Evolutionary conservation across 805 yeast species (phyloP).

Genomic region (Lipomyces yamadae): DNA sequence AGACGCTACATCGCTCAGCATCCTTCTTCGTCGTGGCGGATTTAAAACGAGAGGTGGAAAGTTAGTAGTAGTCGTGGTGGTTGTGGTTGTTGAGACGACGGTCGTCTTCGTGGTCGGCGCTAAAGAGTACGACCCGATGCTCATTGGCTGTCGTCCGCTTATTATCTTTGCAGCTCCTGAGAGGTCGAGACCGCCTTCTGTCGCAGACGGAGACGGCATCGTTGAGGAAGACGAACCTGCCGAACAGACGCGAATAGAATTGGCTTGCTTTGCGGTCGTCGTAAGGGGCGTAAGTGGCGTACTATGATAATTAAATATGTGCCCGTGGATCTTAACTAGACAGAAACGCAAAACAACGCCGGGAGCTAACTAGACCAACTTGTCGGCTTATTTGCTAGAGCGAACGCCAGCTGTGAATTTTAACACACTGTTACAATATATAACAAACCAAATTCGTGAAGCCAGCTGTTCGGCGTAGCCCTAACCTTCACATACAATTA

Average conservation of each 20-base stretch:
- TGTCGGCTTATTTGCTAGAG: neutral
- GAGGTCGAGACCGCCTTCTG: neutral
- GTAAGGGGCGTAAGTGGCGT: neutral
- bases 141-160: conserved; percentile 1
- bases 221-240: neutral
- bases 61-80: conserved; percentile 37
- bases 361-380: neutral
- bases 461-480: neutral
- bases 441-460: neutral
- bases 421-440: neutral
- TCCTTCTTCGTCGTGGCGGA: conserved; percentile 15
- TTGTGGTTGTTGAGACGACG: conserved; percentile 37
- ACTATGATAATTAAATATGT: neutral
- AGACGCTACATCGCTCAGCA: neutral
- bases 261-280: neutral
- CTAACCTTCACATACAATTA: neutral
- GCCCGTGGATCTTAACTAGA: neutral
- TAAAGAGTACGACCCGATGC: conserved; percentile 23
- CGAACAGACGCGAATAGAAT: neutral
- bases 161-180: neutral
- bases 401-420: neutral
- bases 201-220: conserved; percentile 1
- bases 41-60: conserved; percentile 34
- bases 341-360: neutral
- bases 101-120: conserved; percentile 37